Evolutionary conservation across 441 rosid genomes (phyloP).

Genomic region (Pelargonium myrrhifolium): DNA sequence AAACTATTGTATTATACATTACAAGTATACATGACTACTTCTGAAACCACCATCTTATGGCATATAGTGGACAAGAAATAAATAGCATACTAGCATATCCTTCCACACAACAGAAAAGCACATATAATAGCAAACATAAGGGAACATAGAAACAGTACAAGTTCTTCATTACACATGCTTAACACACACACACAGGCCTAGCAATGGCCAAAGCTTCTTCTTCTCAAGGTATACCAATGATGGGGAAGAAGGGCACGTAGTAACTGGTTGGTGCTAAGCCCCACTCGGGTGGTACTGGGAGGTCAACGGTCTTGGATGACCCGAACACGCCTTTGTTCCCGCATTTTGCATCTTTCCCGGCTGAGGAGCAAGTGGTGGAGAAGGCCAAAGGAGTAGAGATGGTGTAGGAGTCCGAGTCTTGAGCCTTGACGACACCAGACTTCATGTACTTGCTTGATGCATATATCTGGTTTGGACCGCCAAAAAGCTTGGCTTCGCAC

Average conservation of each 20-base stretch:
- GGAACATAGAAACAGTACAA: too few relatives aligned
- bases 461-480: slow-evolving; percentile 52
- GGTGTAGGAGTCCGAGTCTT: slow-evolving; percentile 28
- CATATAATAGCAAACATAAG: too few relatives aligned
- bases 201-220: not conserved
- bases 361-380: slow-evolving; percentile 41
- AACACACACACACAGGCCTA: too few relatives aligned
- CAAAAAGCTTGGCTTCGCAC: slow-evolving; percentile 55
- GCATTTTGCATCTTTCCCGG: slow-evolving; percentile 19
- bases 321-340: slow-evolving; percentile 18
- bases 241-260: slow-evolving; percentile 68
- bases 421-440: slow-evolving; percentile 36
- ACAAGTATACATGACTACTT: too few relatives aligned
- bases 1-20: too few relatives aligned
- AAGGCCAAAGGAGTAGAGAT: slow-evolving; percentile 56
- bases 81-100: too few relatives aligned
- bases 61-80: too few relatives aligned
- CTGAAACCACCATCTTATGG: too few relatives aligned
- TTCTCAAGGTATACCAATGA: slow-evolving; percentile 69
- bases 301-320: slow-evolving; percentile 59
- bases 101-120: too few relatives aligned
- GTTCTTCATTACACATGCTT: too few relatives aligned
- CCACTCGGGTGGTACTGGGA: slow-evolving; percentile 82
- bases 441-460: slow-evolving; percentile 32
- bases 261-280: slow-evolving; percentile 84